Conservation (phyloP, 2,329 filamentous ascomycete genomes). For the Fusarium begoniae region DNA sequence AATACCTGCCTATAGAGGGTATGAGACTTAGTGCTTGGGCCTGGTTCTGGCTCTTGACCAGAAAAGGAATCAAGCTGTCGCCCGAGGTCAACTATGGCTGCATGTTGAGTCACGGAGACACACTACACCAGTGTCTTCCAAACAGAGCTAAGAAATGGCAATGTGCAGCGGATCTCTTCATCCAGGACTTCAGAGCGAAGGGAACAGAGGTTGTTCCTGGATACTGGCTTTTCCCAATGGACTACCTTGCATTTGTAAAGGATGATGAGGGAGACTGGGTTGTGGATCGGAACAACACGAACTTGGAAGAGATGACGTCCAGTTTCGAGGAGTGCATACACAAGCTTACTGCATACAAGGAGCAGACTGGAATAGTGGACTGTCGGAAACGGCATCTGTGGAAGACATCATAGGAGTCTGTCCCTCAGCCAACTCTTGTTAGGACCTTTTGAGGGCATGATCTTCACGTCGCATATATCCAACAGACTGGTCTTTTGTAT, state of each 20-base stretch:
- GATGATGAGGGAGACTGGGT: fast-evolving
- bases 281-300: neutral
- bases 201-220: neutral
- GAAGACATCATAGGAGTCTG: neutral
- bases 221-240: neutral
- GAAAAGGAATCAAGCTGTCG: neutral
- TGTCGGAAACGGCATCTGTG: neutral
- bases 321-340: neutral
- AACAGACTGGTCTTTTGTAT: no score
- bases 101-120: neutral
- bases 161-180: neutral
- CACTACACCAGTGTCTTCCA: neutral
- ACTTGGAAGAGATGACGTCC: neutral
- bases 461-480: neutral
- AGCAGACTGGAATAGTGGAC: neutral
- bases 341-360: neutral
- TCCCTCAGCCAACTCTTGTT: fast-evolving
- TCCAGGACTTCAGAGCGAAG: neutral
- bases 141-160: neutral
- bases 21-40: neutral
- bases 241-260: neutral
- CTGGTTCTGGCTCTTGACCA: neutral
- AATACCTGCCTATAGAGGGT: neutral
- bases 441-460: fast-evolving
- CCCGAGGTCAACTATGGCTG: neutral